Evolutionary conservation across 805 yeast genomes (phyloP), one percentile per base, ranked within the genome.

Genomic region (Ogataea philodendri): DNA sequence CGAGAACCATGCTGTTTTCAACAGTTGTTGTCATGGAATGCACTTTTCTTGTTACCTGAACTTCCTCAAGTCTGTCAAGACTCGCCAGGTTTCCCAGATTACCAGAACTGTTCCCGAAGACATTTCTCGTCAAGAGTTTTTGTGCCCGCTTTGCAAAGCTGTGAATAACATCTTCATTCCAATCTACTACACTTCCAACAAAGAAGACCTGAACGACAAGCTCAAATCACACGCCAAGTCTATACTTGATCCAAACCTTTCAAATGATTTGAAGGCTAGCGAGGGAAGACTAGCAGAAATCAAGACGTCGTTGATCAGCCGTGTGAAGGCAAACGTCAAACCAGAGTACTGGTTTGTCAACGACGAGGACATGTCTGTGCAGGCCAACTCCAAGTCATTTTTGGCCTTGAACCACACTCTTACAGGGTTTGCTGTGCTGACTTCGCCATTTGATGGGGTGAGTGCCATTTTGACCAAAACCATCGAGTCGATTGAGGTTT

Each of bases 1-100:
- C 25, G 67, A 73, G 25, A 63, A 63, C 30, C 67, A 69, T 38
- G 56, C 72, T 6, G 70, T 83, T 1, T 67, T 81, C 3, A 73
- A 78, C 42, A 81, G 95, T 33, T 90, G 98, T 65, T 95, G 96
- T 1, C 98, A 90, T 60, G 94, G 95, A 2, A 82, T 90, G 80
- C 98, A 90, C 58, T 77, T 74, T 42, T 68, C 74, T 11, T 90
- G 98, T 55, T 82, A 81, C 51, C 59, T 75, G 35, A 77, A 78
- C 39, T 84, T 78, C 51, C 58, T 82, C 51, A 65, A 67, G 20
- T 72, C 80, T n/a, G 67, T 72, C 26, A 65, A 74, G 33, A 60
- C 69, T 5, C 70, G 81, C 10, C 62, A 57, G 21, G 77, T 74
- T 48, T 76, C 71, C 11, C 95, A 87, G 52, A 76, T 88, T 21